Percentiles rank a stretch among this genome's conserved stretches.
Evolutionary conservation across 2,329 filamentous ascomycete species (phyloP).

Genomic region (Dactylonectria estremocensis): DNA sequence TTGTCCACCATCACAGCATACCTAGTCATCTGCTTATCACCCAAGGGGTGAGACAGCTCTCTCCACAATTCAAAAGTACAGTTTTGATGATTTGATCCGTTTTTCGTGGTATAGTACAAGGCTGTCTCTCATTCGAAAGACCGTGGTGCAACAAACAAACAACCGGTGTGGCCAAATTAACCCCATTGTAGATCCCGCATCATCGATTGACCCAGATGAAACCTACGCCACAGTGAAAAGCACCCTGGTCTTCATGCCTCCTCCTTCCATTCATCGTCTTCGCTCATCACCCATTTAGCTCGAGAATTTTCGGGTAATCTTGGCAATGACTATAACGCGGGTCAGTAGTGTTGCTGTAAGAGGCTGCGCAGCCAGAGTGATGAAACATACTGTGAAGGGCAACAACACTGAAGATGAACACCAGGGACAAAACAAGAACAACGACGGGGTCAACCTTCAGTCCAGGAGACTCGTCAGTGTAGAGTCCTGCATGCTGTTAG

Average conservation of each 20-base stretch:
- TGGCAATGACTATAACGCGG: slow-evolving; percentile 84
- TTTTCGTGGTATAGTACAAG: slow-evolving; percentile 53
- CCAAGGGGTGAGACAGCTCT: not conserved
- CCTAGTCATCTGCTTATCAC: not conserved
- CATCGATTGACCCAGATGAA: slow-evolving; percentile 41
- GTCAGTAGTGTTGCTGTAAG: slow-evolving; percentile 39
- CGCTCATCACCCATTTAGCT: slow-evolving; percentile 60
- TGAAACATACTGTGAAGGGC: slow-evolving; percentile 88
- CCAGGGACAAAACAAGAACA: slow-evolving; percentile 94
- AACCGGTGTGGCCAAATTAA: slow-evolving; percentile 47
- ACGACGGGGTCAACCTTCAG: slow-evolving; percentile 98
- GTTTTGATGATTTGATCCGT: slow-evolving; percentile 45
- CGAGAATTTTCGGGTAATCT: slow-evolving; percentile 91
- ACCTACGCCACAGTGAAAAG: slow-evolving; percentile 44
- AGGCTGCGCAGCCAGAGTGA: not conserved
- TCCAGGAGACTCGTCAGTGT: slow-evolving; percentile 98
- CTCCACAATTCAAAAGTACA: slow-evolving; percentile 43
- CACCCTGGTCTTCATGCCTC: slow-evolving; percentile 30
- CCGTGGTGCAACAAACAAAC: slow-evolving; percentile 49
- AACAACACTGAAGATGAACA: slow-evolving; percentile 99
- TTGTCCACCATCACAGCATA: not conserved
- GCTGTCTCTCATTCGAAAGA: slow-evolving; percentile 46
- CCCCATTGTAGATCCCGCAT: slow-evolving; percentile 44
- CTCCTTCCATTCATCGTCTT: slow-evolving; percentile 28
- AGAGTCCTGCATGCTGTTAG: slow-evolving; percentile 76